A percentile compares a stretch with the other conserved stretches of the same genome.
These are phyloP conservation scores for Monilinia laxa DNA, from an alignment of 2,329 filamentous ascomycete genomes.

Conservation along the genomic window DNA sequence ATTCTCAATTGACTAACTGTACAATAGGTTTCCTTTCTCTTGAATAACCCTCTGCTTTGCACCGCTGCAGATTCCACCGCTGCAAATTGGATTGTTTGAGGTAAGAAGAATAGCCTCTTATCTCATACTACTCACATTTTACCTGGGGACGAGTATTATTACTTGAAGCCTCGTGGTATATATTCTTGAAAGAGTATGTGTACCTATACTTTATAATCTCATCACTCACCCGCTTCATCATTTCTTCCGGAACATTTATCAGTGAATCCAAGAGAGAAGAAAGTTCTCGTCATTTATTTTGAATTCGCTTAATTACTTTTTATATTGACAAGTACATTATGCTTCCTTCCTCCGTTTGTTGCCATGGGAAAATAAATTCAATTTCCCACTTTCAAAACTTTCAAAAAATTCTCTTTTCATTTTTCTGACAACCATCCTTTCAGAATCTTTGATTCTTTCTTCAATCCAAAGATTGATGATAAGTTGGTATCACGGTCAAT, in stretches of 20 bases:
- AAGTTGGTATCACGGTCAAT: neutral
- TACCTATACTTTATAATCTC: neutral
- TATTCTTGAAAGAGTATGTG: neutral
- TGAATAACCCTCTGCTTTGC: too few species aligned
- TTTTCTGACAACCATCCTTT: neutral
- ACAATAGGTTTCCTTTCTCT: neutral
- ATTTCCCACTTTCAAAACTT: neutral
- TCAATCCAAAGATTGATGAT: neutral
- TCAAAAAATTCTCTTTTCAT: neutral
- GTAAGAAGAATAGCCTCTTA: slow-evolving; percentile 1
- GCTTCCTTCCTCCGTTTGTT: neutral
- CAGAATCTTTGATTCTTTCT: neutral
- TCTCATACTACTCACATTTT: neutral
- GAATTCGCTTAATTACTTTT: slow-evolving; percentile 2
- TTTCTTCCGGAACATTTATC: neutral
- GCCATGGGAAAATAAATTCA: slow-evolving; percentile 1
- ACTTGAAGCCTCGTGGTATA: slow-evolving; percentile 10
- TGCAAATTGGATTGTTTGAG: neutral
- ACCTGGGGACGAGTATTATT: neutral
- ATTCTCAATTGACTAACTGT: neutral
- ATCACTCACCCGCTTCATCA: neutral
- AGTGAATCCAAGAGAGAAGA: neutral
- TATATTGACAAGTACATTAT: slow-evolving; percentile 2
- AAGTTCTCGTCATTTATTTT: slow-evolving; percentile 4
- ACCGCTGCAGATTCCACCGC: too few species aligned